These are phyloP conservation scores for Globisporangium irregulare DNA, from an alignment of 352 stramenopile species.

Conservation along the genomic window DNA sequence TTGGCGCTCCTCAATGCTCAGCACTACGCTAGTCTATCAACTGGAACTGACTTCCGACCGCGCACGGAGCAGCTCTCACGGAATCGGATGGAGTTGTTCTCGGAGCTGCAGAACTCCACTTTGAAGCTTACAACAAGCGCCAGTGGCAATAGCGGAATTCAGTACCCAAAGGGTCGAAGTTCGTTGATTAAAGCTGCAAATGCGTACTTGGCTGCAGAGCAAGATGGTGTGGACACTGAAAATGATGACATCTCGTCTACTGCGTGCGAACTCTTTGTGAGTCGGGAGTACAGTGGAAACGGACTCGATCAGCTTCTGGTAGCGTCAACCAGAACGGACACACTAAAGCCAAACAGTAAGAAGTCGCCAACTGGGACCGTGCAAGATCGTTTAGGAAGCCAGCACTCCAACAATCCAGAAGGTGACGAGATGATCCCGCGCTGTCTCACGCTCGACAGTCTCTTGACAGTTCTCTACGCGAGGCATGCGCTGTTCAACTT, in stretches of 20 bases:
- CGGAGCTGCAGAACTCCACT: background rate
- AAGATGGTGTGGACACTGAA: conserved; percentile 12
- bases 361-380: background rate
- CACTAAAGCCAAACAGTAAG: background rate
- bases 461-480: conserved; percentile 30
- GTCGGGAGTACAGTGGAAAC: background rate
- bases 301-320: background rate
- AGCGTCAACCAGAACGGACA: background rate
- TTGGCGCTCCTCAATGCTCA: conserved; percentile 1
- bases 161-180: background rate
- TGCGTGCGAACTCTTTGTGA: background rate
- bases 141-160: background rate
- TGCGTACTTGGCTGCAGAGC: conserved; percentile 21
- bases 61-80: conserved; percentile 13
- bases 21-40: background rate
- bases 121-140: background rate
- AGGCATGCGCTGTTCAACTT: conserved; percentile 27
- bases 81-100: conserved; percentile 6
- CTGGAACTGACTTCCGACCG: background rate
- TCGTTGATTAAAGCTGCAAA: background rate
- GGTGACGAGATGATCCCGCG: conserved; percentile 28
- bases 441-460: conserved; percentile 25
- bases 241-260: background rate
- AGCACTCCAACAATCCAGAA: background rate
- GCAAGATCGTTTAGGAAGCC: background rate